A percentile compares a stretch with the other conserved stretches of the same genome.
These are phyloP conservation scores for Candolleomyces aberdarensis DNA, from an alignment of 768 basidiomycete species.

Conservation along the genomic window DNA sequence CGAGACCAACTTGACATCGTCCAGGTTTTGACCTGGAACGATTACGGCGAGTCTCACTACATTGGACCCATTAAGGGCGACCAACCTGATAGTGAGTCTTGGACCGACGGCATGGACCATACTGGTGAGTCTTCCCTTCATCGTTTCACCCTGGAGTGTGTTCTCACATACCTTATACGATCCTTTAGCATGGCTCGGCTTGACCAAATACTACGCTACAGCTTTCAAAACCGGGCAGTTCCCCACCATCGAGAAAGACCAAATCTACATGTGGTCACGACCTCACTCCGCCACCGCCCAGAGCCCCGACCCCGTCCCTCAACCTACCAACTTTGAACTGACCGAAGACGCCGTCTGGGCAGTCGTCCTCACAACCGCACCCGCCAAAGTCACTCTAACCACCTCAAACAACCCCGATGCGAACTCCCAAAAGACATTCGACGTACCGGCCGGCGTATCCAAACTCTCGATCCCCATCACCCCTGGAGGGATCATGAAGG, in stretches of 20 bases:
- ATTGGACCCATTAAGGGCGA: conserved; percentile 73
- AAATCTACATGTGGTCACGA: conserved; percentile 69
- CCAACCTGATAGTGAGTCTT: conserved; percentile 68
- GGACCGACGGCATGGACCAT: conserved; percentile 68
- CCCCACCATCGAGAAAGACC: conserved; percentile 56
- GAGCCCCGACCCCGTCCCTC: conserved; percentile 53
- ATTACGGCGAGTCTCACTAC: conserved; percentile 78
- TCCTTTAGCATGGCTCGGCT: conserved; percentile 54
- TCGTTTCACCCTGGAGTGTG: conserved; percentile 4
- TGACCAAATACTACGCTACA: conserved; percentile 63
- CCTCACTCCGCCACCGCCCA: conserved; percentile 55
- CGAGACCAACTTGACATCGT: conserved; percentile 58
- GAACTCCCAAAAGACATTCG: conserved; percentile 26
- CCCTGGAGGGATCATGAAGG: conserved; percentile 49
- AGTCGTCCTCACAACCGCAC: conserved; percentile 56
- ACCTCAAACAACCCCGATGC: conserved; percentile 41
- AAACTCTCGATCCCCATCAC: conserved; percentile 59
- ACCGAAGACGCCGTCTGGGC: conserved; percentile 66
- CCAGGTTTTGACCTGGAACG: conserved; percentile 68
- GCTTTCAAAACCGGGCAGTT: conserved; percentile 71
- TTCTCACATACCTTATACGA: neutral
- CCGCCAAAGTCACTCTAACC: conserved; percentile 54
- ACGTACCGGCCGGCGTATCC: conserved; percentile 54
- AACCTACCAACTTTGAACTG: conserved; percentile 54
- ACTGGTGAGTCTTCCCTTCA: conserved; percentile 28